Percentiles rank a stretch among this genome's conserved stretches.
Conservation (phyloP, 2,329 filamentous ascomycete genomes). For the Aspergillus hortae region DNA sequence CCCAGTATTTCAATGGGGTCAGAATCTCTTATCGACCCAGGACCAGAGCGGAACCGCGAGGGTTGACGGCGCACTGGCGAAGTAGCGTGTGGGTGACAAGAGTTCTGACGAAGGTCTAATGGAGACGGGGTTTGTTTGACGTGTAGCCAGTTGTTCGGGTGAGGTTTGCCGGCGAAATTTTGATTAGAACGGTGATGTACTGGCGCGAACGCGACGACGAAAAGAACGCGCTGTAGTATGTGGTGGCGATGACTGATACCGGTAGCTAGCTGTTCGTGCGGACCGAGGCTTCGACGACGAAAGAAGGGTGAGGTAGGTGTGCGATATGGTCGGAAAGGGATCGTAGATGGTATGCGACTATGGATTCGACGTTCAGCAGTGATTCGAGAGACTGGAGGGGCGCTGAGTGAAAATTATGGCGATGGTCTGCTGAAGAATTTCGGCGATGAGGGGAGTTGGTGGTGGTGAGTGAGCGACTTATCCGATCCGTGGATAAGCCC, state of each 20-base stretch:
- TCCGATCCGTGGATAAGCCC: slow-evolving; percentile 19
- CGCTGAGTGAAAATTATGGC: background rate
- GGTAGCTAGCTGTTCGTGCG: background rate
- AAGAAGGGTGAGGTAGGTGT: background rate
- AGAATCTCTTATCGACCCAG: slow-evolving; percentile 51
- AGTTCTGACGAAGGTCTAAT: slow-evolving; percentile 17
- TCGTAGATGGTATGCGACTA: slow-evolving; percentile 13
- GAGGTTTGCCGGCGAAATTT: background rate
- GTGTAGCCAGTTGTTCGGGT: slow-evolving; percentile 10
- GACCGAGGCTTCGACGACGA: slow-evolving; percentile 6
- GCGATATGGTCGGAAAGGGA: slow-evolving; percentile 1
- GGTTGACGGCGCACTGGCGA: slow-evolving; percentile 74
- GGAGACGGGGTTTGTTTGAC: slow-evolving; percentile 15
- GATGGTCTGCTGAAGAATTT: slow-evolving; percentile 2
- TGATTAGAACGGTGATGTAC: background rate
- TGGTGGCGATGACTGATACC: slow-evolving; percentile 19
- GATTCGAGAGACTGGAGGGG: background rate
- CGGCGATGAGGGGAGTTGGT: background rate
- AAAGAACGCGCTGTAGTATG: slow-evolving; percentile 4
- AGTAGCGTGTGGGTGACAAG: slow-evolving; percentile 49
- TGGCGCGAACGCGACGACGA: background rate
- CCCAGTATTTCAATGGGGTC: slow-evolving; percentile 33
- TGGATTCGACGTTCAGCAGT: too few relatives aligned
- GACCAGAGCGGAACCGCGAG: slow-evolving; percentile 72
- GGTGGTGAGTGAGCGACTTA: background rate